Conservation (phyloP, 1,139 yeast genomes). For the Eremothecium sinecaudum region DNA sequence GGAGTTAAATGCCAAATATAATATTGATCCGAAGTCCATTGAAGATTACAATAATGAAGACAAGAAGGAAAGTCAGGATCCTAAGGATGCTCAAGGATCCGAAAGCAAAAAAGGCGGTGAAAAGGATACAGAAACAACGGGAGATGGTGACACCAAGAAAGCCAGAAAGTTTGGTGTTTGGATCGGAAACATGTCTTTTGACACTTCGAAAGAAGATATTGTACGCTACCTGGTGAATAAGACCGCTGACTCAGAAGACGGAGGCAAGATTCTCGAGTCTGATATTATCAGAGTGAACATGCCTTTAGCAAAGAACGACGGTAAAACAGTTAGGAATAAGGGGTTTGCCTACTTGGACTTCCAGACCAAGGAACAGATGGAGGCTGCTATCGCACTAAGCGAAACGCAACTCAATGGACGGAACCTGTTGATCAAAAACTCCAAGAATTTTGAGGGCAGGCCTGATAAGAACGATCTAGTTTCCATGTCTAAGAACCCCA, state of each 20-base stretch:
- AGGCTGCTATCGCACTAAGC: conserved; percentile 55
- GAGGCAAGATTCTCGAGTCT: conserved; percentile 34
- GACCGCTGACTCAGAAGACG: conserved; percentile 39
- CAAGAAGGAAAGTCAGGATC: conserved; percentile 12
- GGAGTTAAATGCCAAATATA: conserved; percentile 42
- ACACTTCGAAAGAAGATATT: conserved; percentile 70
- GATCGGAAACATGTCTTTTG: conserved; percentile 89
- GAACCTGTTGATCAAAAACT: conserved; percentile 72
- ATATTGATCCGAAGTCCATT: conserved; percentile 32
- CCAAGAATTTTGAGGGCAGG: conserved; percentile 78
- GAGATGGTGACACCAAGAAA: conserved; percentile 14
- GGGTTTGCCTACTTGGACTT: conserved; percentile 94
- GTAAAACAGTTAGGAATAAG: conserved; percentile 44
- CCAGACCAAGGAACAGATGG: conserved; percentile 50
- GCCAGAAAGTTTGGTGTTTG: conserved; percentile 66
- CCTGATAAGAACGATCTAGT: conserved; percentile 50
- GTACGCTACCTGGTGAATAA: conserved; percentile 54
- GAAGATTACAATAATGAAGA: conserved; percentile 31
- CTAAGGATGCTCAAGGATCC: conserved; percentile 14
- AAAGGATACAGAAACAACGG: conserved; percentile 14
- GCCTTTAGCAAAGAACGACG: conserved; percentile 48
- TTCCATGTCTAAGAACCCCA: conserved; percentile 61
- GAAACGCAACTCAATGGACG: conserved; percentile 75
- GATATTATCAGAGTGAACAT: conserved; percentile 54
- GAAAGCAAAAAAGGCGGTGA: conserved; percentile 9